Evolutionary conservation across 345 rosid genomes (phyloP).

Genomic region (Eucalyptus cloeziana): DNA sequence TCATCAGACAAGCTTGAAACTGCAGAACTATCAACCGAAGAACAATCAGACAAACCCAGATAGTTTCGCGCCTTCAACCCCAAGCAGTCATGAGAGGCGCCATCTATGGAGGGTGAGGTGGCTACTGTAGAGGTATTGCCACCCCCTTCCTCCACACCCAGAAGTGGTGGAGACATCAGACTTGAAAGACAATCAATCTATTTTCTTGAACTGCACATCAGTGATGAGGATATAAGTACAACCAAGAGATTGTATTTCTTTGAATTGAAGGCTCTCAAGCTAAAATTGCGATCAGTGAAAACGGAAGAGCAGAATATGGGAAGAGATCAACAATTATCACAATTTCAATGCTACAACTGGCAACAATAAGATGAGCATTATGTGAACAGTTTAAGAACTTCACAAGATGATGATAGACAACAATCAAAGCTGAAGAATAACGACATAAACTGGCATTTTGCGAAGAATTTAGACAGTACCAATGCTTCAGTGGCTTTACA

Average conservation of each 20-base stretch:
- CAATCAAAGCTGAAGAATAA: neutral
- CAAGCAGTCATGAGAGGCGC: conserved; percentile 21
- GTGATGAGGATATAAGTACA: neutral
- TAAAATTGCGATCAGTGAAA: neutral
- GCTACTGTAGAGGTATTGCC: conserved; percentile 19
- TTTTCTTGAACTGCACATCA: conserved; percentile 1
- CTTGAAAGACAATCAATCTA: conserved; percentile 2
- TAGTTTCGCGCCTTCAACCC: conserved; percentile 65
- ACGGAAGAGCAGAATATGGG: neutral
- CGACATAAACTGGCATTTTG: neutral
- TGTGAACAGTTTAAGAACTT: neutral
- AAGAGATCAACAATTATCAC: neutral
- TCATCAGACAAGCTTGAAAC: conserved; percentile 30
- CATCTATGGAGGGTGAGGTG: conserved; percentile 28
- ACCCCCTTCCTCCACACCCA: conserved; percentile 44
- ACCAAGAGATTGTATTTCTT: neutral
- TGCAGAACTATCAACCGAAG: conserved; percentile 67
- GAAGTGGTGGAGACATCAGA: conserved; percentile 62
- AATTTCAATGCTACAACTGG: neutral
- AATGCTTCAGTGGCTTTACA: neutral
- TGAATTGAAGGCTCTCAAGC: neutral
- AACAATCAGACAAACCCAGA: conserved; percentile 63
- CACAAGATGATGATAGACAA: neutral
- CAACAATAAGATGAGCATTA: neutral
- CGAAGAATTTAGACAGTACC: neutral